Percentiles rank a stretch among this genome's conserved stretches.
These are phyloP conservation scores for Xylaria hypoxylon DNA, from an alignment of 2,329 filamentous ascomycete genomes.

Conservation along the genomic window DNA sequence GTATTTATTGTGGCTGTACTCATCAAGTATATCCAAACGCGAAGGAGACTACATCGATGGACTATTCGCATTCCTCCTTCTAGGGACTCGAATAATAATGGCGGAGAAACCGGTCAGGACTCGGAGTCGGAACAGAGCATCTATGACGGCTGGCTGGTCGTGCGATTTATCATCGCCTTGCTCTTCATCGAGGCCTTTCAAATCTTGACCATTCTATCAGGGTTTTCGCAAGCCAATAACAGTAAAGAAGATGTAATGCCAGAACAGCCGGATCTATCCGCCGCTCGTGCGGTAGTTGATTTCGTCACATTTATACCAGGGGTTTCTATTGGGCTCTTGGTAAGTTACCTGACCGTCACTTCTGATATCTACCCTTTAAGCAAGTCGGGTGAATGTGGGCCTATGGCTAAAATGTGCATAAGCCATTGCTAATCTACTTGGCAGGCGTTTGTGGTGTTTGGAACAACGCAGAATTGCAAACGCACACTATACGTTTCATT, in stretches of 20 bases:
- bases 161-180: conserved; percentile 55
- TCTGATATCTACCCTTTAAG: background rate
- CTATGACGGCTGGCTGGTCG: conserved; percentile 56
- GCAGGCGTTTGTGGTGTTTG: conserved; percentile 46
- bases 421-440: conserved; percentile 18
- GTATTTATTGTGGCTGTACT: conserved; percentile 54
- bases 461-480: conserved; percentile 43
- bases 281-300: conserved; percentile 46
- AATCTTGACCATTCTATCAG: conserved; percentile 50
- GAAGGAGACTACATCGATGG: conserved; percentile 49
- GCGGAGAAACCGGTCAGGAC: conserved; percentile 29
- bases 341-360: conserved; percentile 29
- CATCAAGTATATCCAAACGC: conserved; percentile 55
- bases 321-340: conserved; percentile 45
- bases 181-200: conserved; percentile 53
- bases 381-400: background rate
- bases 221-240: conserved; percentile 46
- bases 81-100: conserved; percentile 38
- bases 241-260: conserved; percentile 45
- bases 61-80: conserved; percentile 46
- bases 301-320: conserved; percentile 52
- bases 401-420: no score
- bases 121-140: conserved; percentile 44
- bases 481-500: conserved; percentile 39
- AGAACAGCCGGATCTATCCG: conserved; percentile 48